Percentiles rank a stretch among this genome's conserved stretches.
Evolutionary conservation across 805 yeast species (phyloP).

Genomic region (Ogataea glucozyma): DNA sequence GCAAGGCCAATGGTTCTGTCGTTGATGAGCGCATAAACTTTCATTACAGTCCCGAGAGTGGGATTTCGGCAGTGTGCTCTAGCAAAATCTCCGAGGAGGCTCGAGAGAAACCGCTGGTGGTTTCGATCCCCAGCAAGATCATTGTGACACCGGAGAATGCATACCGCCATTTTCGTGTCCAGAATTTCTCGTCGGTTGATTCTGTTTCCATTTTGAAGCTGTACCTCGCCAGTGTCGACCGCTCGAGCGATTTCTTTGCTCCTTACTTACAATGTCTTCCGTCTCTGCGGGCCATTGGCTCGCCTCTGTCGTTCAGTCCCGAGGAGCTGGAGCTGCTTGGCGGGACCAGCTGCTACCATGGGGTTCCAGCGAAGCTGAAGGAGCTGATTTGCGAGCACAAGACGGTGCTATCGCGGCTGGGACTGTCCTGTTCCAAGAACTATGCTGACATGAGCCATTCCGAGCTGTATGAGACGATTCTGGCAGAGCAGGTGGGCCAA

Average conservation of each 20-base stretch:
- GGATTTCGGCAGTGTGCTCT: conserved; percentile 33
- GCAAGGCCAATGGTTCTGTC: conserved; percentile 38
- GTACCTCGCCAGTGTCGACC: conserved; percentile 17
- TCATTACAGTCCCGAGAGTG: conserved; percentile 32
- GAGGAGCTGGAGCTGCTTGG: conserved; percentile 48
- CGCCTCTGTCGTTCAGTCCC: conserved; percentile 65
- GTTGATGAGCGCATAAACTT: conserved; percentile 40
- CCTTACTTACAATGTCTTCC: conserved; percentile 55
- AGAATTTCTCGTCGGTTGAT: conserved; percentile 3
- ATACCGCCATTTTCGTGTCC: conserved; percentile 11
- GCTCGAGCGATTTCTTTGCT: conserved; percentile 3
- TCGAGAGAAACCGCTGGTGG: background rate
- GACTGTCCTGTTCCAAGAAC: background rate
- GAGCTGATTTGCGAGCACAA: conserved; percentile 58
- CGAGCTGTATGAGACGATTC: conserved; percentile 9
- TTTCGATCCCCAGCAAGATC: conserved; percentile 23
- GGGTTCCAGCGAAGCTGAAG: conserved; percentile 45
- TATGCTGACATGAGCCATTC: conserved; percentile 9
- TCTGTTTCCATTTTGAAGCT: conserved; percentile 21
- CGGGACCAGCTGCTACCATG: conserved; percentile 63
- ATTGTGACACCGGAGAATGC: conserved; percentile 30
- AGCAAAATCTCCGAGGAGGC: background rate
- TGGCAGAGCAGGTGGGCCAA: conserved; percentile 32
- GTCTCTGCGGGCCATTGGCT: conserved; percentile 41
- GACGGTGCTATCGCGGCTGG: conserved; percentile 1